Conservation (phyloP, 2,329 filamentous ascomycete species). For the Verticillium dahliae region DNA sequence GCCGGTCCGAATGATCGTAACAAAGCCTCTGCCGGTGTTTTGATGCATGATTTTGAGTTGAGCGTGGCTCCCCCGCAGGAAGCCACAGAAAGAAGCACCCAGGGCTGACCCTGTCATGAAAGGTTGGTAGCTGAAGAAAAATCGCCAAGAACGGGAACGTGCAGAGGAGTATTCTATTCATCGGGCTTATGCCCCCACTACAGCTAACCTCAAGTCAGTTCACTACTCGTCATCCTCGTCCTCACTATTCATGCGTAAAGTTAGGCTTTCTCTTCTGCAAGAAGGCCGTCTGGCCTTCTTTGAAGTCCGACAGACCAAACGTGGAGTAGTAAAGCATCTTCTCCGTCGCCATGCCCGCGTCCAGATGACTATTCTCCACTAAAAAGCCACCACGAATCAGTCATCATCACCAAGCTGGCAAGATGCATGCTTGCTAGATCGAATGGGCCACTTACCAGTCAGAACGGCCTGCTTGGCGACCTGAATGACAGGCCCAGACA, state of each 20-base stretch:
- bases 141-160: too few relatives aligned
- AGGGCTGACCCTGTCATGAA: too few relatives aligned
- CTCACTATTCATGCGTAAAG: constrained; percentile 13
- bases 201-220: not conserved
- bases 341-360: constrained; percentile 28
- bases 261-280: constrained; percentile 27
- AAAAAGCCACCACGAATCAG: constrained; percentile 3
- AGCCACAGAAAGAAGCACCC: too few relatives aligned
- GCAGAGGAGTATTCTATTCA: too few relatives aligned
- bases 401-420: constrained; percentile 8
- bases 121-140: too few relatives aligned
- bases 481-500: constrained; percentile 30
- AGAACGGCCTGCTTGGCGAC: constrained; percentile 36
- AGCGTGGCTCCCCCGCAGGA: too few relatives aligned
- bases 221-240: not conserved
- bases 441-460: constrained; percentile 22
- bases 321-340: constrained; percentile 28
- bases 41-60: too few relatives aligned
- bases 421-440: not conserved
- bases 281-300: constrained; percentile 33
- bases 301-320: constrained; percentile 29
- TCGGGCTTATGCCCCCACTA: too few relatives aligned
- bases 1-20: too few relatives aligned
- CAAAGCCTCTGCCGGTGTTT: too few relatives aligned
- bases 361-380: constrained; percentile 34